A percentile compares a stretch with the other conserved stretches of the same genome.
Conservation (phyloP, 2,329 filamentous ascomycete genomes). For the Daldinia sp. region DNA sequence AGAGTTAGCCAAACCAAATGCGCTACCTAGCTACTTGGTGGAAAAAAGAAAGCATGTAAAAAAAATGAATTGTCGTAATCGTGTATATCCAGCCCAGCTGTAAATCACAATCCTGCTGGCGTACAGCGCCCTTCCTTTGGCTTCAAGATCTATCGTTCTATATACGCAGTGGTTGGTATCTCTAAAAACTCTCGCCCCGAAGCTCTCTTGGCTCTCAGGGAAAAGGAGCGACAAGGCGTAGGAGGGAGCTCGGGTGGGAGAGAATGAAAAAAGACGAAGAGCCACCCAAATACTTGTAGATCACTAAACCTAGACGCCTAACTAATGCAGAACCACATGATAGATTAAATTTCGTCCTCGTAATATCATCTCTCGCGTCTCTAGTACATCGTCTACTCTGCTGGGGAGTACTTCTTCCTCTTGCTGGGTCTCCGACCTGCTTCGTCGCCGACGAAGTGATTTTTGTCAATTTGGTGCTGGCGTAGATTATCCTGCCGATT, state of each 20-base stretch:
- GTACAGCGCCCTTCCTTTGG: conserved; percentile 11
- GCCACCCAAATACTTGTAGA: conserved; percentile 15
- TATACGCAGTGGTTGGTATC: conserved; percentile 43
- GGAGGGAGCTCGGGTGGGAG: too few relatives aligned
- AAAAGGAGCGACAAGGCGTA: background rate
- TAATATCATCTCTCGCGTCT: background rate
- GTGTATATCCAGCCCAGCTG: conserved; percentile 38
- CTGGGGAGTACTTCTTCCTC: conserved; percentile 57
- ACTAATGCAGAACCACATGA: conserved; percentile 32
- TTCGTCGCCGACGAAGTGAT: conserved; percentile 63
- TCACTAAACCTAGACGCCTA: conserved; percentile 25
- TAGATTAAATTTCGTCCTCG: background rate
- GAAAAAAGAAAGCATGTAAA: background rate
- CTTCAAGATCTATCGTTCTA: conserved; percentile 34
- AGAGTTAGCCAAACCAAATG: background rate
- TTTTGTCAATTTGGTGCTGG: conserved; percentile 68
- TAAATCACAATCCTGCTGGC: conserved; percentile 18
- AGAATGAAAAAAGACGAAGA: conserved; percentile 4
- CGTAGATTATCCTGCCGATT: conserved; percentile 68
- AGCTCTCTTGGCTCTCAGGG: conserved; percentile 14
- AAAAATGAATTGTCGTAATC: conserved; percentile 1
- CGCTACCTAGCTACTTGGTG: background rate
- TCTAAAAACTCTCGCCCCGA: conserved; percentile 22
- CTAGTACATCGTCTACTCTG: conserved; percentile 14
- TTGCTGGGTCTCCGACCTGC: conserved; percentile 57